Base-by-base conservation (phyloP, 2,329 filamentous ascomycete species). In the Thielaviopsis euricoi region DNA sequence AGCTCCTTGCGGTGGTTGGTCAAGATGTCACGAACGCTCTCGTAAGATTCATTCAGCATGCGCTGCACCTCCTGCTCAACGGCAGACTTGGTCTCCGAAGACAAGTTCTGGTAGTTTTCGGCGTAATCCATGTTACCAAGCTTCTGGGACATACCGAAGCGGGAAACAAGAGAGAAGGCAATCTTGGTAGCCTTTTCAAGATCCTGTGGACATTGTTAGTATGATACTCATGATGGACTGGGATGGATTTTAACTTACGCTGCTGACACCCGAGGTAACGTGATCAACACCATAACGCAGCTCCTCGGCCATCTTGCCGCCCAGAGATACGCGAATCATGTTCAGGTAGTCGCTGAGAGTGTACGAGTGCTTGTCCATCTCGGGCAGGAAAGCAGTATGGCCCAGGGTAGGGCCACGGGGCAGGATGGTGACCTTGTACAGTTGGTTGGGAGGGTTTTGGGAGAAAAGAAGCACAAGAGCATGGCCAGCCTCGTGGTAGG, bases 341-440 rank as follows among this genome's bases (percentile, higher is more conserved):
- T 87, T 84, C 63, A 90, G 75, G 65, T 89, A 89, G 67, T 98
- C 87, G 58, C 82, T 81, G 64, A 89, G 89, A n/a, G 86, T 86
- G 70, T 83, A 82, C 13, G 88, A 93, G 66, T 95, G 89, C 70
- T 90, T 89, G 72, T 96, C 90, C 76, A 95, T 89, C 67, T 93
- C 86, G 0, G 90, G 90, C 23, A 98, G 76, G 69, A 85, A 86
- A 62, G 87, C 86, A 0, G 93, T 98, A 62, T 95, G 81, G 61
- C 93, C 93, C 7, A 97, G 77, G 23, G 87, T 81, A 65, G 84
- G 83, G 12, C 93, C 93, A 65, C 94, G 85, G 56, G 93, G 90
- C 65, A 98, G 85, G 65, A 98, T 94, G 0, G 93, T 98, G 54
- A 95, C 90, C 73, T 98, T 98, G 78, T 98, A 96, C 1, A 98